These are phyloP conservation scores for Hygrocybe punicea DNA, from an alignment of 768 basidiomycete genomes.

Conservation along the genomic window DNA sequence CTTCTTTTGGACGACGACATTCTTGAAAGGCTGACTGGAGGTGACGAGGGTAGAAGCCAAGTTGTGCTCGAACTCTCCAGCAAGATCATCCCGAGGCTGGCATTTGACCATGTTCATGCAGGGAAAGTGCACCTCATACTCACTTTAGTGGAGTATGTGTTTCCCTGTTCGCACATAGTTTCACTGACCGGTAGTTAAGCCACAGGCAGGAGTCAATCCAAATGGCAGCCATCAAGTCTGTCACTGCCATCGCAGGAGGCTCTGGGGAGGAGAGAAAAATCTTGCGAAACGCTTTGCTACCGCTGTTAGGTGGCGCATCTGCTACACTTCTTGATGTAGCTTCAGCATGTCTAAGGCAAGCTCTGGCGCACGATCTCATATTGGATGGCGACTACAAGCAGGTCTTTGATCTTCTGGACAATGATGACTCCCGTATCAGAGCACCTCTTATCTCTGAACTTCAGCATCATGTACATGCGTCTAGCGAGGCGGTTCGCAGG, in stretches of 20 bases:
- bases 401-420: constrained; percentile 12
- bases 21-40: constrained; percentile 11
- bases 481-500: constrained; percentile 13
- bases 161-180: not conserved
- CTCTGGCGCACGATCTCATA: constrained; percentile 17
- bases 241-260: constrained; percentile 10
- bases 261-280: constrained; percentile 10
- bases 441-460: constrained; percentile 15
- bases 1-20: constrained; percentile 12
- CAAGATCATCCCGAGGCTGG: constrained; percentile 15
- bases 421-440: constrained; percentile 15
- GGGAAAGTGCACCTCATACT: constrained; percentile 12
- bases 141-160: constrained; percentile 15
- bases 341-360: constrained; percentile 12
- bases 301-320: constrained; percentile 11
- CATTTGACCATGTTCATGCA: constrained; percentile 15
- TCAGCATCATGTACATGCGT: constrained; percentile 11
- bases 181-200: constrained; percentile 4
- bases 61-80: constrained; percentile 10
- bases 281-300: constrained; percentile 13
- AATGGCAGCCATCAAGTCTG: constrained; percentile 11
- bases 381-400: constrained; percentile 13
- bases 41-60: constrained; percentile 1
- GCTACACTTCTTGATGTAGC: constrained; percentile 11
- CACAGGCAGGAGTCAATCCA: constrained; percentile 17